Conservation (phyloP, 1,284 basidiomycete genomes). For the Apiotrichum sp. region DNA sequence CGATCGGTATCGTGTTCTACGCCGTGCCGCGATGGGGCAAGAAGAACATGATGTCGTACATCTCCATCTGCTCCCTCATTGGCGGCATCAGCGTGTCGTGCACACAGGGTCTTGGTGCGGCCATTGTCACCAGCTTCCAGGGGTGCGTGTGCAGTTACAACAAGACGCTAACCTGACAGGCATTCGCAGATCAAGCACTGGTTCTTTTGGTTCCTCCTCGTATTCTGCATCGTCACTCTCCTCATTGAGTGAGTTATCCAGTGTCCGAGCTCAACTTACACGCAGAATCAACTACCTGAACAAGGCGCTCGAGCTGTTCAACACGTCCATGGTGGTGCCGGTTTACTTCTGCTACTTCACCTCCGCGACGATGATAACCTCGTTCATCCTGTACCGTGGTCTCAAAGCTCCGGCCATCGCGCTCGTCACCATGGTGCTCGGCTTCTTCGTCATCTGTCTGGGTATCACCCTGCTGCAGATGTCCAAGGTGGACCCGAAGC, state of each 20-base stretch:
- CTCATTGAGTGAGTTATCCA: constrained; percentile 24
- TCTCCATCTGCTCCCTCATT: constrained; percentile 88
- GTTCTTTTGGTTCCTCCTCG: constrained; percentile 82
- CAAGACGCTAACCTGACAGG: constrained; percentile 17
- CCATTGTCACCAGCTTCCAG: constrained; percentile 78
- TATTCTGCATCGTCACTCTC: constrained; percentile 77
- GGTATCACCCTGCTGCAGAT: constrained; percentile 94
- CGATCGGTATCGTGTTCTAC: constrained; percentile 36
- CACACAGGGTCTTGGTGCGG: constrained; percentile 85
- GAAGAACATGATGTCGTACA: constrained; percentile 93
- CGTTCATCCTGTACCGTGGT: constrained; percentile 83
- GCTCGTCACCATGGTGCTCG: constrained; percentile 82
- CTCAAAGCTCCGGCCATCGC: constrained; percentile 66
- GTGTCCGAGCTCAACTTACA: background rate
- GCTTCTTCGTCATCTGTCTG: constrained; percentile 60
- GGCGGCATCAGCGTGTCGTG: constrained; percentile 95
- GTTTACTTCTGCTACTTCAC: constrained; percentile 65
- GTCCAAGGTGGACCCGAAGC: constrained; percentile 61
- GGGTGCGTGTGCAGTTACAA: constrained; percentile 55
- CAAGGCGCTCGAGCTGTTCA: constrained; percentile 92
- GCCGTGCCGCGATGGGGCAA: constrained; percentile 65
- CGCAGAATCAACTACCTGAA: constrained; percentile 87
- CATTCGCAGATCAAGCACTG: constrained; percentile 51
- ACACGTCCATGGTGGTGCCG: constrained; percentile 73
- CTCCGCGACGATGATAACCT: constrained; percentile 81